These are phyloP conservation scores for Trichoderma sp. DNA, from an alignment of 2,329 filamentous ascomycete genomes.

Conservation along the genomic window DNA sequence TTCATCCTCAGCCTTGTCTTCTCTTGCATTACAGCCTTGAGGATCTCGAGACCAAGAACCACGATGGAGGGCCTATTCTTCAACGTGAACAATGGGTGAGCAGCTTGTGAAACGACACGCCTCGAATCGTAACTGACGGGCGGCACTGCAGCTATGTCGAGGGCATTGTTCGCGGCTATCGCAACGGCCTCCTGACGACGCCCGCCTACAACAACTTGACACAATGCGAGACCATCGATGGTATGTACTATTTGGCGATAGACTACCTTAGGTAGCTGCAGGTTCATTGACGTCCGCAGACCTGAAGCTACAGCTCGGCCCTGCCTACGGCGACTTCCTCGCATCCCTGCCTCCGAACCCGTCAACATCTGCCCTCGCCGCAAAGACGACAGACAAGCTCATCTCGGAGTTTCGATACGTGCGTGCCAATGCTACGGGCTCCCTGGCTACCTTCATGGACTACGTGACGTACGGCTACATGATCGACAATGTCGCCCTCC, in stretches of 20 bases:
- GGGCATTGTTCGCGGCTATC: slow-evolving; percentile 95
- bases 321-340: slow-evolving; percentile 96
- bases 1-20: neutral
- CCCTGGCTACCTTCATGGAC: slow-evolving; percentile 93
- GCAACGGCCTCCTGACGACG: slow-evolving; percentile 86
- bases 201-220: slow-evolving; percentile 94
- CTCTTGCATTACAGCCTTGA: neutral
- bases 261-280: neutral
- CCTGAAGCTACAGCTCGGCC: slow-evolving; percentile 95
- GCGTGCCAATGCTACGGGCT: slow-evolving; percentile 88
- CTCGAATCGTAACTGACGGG: slow-evolving; percentile 22
- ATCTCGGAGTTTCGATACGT: slow-evolving; percentile 97
- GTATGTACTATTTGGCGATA: slow-evolving; percentile 51
- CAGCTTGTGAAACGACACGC: slow-evolving; percentile 25
- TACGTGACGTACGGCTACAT: slow-evolving; percentile 99
- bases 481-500: slow-evolving; percentile 98
- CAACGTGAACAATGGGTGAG: slow-evolving; percentile 90
- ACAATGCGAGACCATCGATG: slow-evolving; percentile 97
- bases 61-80: slow-evolving; percentile 90
- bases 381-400: slow-evolving; percentile 96
- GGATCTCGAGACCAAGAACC: neutral
- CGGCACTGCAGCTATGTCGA: slow-evolving; percentile 77
- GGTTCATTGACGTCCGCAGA: slow-evolving; percentile 57
- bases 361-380: slow-evolving; percentile 90
- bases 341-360: slow-evolving; percentile 91